These are phyloP conservation scores for Ophiostoma montium DNA, from an alignment of 2,329 filamentous ascomycete species.

Conservation along the genomic window DNA sequence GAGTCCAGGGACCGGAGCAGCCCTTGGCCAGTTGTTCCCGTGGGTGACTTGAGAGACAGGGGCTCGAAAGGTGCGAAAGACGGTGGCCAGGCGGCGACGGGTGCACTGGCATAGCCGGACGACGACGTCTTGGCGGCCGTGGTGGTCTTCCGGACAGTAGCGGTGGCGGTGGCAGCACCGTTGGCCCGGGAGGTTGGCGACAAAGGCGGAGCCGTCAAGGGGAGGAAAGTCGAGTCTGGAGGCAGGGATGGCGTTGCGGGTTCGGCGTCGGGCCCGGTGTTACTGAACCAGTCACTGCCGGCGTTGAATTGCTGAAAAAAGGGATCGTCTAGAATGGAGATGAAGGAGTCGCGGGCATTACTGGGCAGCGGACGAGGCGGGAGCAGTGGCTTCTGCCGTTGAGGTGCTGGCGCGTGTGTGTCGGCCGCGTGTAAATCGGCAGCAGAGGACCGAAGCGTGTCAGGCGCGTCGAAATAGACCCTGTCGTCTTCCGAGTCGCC, in stretches of 20 bases:
- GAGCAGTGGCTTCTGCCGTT: background rate
- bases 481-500: slow-evolving; percentile 3
- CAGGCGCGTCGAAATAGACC: slow-evolving; percentile 1
- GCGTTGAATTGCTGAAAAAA: slow-evolving; percentile 36
- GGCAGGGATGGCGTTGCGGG: slow-evolving; percentile 13
- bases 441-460: background rate
- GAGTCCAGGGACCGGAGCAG: background rate
- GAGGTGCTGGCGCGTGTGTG: background rate
- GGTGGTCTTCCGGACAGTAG: background rate
- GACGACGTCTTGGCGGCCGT: background rate
- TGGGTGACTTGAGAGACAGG: background rate
- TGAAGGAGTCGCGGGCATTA: slow-evolving; percentile 31
- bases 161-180: background rate
- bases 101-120: background rate
- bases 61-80: background rate
- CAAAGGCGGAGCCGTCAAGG: background rate
- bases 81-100: background rate
- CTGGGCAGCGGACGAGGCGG: slow-evolving; percentile 12
- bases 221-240: slow-evolving; percentile 6
- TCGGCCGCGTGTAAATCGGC: background rate
- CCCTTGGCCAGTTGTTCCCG: background rate
- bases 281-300: slow-evolving; percentile 18
- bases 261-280: slow-evolving; percentile 6
- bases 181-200: background rate
- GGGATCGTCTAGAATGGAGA: slow-evolving; percentile 40